Conservation (phyloP, 371 early-diverging fungal species). For the Apophysomyces variabilis region DNA sequence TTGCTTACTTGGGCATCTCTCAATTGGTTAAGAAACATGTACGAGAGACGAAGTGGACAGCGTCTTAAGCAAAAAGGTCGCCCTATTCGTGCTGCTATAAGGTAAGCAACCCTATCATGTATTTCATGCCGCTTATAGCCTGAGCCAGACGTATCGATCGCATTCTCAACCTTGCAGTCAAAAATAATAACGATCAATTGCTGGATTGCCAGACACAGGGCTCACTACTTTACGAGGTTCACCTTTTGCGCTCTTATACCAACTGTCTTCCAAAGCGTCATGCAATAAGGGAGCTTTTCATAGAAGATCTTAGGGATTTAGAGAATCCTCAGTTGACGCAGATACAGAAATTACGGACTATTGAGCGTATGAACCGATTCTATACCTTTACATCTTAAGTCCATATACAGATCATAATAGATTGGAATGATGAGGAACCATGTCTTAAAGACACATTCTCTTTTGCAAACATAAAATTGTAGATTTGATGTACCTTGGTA, state of each 20-base stretch:
- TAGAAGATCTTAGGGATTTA: conserved; percentile 74
- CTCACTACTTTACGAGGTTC: conserved; percentile 72
- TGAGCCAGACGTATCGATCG: conserved; percentile 53
- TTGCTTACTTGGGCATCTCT: conserved; percentile 58
- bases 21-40: conserved; percentile 50
- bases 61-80: conserved; percentile 33
- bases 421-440: too few relatives aligned
- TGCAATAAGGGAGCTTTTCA: conserved; percentile 65
- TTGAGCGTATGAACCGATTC: conserved; percentile 68
- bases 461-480: too few relatives aligned
- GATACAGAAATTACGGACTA: conserved; percentile 62
- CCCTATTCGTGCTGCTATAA: conserved; percentile 46
- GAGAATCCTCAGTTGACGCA: conserved; percentile 65
- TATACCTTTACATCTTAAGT: conserved; percentile 47
- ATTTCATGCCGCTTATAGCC: background rate
- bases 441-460: too few relatives aligned
- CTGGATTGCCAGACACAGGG: conserved; percentile 72
- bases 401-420: too few relatives aligned
- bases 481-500: too few relatives aligned
- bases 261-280: conserved; percentile 50
- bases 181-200: conserved; percentile 31
- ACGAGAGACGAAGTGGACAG: conserved; percentile 38
- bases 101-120: conserved; percentile 23
- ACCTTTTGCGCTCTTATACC: conserved; percentile 59
- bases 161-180: conserved; percentile 35